Percentiles rank a stretch among this genome's conserved stretches.
phyloP scores from a whole-genome alignment of 306 rosid species.

The Trifolium pratense region DNA sequence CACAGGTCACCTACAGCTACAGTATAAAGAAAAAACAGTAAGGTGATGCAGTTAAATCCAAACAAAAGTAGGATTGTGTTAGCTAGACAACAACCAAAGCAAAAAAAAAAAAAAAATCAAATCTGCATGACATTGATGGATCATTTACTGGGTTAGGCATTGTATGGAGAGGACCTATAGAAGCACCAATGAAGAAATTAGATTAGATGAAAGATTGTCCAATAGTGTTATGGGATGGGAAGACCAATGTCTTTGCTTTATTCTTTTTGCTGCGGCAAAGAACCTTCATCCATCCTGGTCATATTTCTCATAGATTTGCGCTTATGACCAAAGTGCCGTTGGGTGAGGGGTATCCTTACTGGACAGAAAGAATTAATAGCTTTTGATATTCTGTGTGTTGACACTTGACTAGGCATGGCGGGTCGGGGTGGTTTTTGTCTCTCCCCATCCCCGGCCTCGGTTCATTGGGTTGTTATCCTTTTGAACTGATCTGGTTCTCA shows the following conservation, averaged over 20 bases:
- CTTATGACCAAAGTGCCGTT: no score
- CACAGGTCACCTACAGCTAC: neutral
- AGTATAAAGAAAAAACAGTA: neutral
- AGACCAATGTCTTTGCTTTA: neutral
- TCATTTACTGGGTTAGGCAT: neutral
- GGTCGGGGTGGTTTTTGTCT: no score
- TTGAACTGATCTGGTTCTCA: no score
- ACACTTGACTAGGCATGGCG: neutral
- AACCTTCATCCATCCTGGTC: neutral
- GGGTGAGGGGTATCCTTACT: neutral
- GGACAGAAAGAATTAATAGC: neutral
- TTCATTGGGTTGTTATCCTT: no score
- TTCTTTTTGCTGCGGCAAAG: neutral
- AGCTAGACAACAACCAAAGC: no score
- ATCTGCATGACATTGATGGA: neutral
- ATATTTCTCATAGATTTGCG: neutral
- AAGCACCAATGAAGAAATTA: neutral
- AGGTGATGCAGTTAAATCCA: conserved; percentile 11
- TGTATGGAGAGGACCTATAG: neutral
- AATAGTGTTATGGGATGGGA: neutral
- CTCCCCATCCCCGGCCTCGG: no score
- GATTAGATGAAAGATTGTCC: neutral
- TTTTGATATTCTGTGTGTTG: neutral
- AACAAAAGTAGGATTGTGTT: neutral
- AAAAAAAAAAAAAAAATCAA: no score